phyloP scores from a whole-genome alignment of 2,329 filamentous ascomycete species.

The Raffaelea ambrosiae region DNA sequence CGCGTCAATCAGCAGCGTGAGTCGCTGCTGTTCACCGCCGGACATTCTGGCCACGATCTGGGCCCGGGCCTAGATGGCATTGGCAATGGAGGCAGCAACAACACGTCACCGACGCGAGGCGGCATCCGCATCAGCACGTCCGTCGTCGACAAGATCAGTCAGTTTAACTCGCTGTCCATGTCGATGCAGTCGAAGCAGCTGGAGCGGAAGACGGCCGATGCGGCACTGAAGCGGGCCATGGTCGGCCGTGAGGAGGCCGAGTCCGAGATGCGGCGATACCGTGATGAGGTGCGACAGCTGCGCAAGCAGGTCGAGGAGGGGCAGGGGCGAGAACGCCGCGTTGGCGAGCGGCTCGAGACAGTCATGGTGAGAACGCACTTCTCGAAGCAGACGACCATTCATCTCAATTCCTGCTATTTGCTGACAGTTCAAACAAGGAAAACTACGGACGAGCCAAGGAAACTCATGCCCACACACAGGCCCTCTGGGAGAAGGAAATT shows the following conservation, averaged over 20 bases:
- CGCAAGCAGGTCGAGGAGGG: conserved; percentile 55
- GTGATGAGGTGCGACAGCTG: conserved; percentile 50
- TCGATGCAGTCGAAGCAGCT: conserved; percentile 51
- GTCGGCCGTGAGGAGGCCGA: conserved; percentile 65
- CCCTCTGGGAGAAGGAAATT: conserved; percentile 67
- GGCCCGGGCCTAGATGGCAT: no score
- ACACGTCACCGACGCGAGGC: background rate
- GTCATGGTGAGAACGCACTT: conserved; percentile 48
- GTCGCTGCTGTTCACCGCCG: conserved; percentile 7
- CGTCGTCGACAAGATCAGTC: conserved; percentile 60
- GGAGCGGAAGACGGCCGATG: conserved; percentile 57
- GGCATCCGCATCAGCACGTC: conserved; percentile 22
- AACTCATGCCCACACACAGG: conserved; percentile 56
- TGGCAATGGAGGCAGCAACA: background rate
- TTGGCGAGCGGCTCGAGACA: conserved; percentile 57
- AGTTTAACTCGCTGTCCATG: conserved; percentile 61
- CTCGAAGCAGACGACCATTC: background rate
- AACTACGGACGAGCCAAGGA: conserved; percentile 63
- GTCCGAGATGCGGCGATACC: conserved; percentile 53
- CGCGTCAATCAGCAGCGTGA: conserved; percentile 46
- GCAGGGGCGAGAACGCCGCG: conserved; percentile 55
- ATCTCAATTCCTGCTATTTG: conserved; percentile 4
- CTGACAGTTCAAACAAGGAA: conserved; percentile 39
- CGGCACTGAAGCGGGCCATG: conserved; percentile 57
- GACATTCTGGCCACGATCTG: no score